phyloP scores from a whole-genome alignment of 768 basidiomycete species.

The Trametes sanguinea region DNA sequence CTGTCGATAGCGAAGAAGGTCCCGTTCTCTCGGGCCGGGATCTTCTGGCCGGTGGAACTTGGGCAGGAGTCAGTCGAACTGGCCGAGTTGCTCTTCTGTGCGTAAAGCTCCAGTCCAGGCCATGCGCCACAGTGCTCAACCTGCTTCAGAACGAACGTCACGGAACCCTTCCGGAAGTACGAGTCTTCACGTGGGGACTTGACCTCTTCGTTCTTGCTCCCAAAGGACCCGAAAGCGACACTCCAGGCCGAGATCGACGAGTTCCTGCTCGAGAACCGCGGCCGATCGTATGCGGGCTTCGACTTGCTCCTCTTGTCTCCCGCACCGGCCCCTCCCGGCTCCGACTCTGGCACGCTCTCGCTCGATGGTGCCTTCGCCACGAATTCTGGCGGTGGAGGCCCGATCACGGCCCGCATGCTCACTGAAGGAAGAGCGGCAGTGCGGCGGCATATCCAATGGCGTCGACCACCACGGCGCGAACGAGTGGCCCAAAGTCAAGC shows the following conservation, averaged over 20 bases:
- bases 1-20: slow-evolving; percentile 24
- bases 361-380: slow-evolving; percentile 63
- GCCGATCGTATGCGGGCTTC: slow-evolving; percentile 70
- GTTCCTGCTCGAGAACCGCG: slow-evolving; percentile 48
- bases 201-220: slow-evolving; percentile 65
- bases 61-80: slow-evolving; percentile 70
- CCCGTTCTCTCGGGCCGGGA: slow-evolving; percentile 76
- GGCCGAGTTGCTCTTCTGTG: slow-evolving; percentile 76
- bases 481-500: slow-evolving; percentile 74
- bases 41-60: slow-evolving; percentile 72
- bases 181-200: slow-evolving; percentile 68
- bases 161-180: slow-evolving; percentile 56
- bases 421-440: slow-evolving; percentile 45
- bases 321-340: neutral
- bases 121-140: slow-evolving; percentile 13
- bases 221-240: slow-evolving; percentile 43
- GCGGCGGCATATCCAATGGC: slow-evolving; percentile 75
- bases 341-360: slow-evolving; percentile 30
- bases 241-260: slow-evolving; percentile 52
- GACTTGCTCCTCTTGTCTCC: slow-evolving; percentile 72
- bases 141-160: slow-evolving; percentile 74
- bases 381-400: slow-evolving; percentile 71
- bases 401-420: slow-evolving; percentile 56
- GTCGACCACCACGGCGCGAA: slow-evolving; percentile 61
- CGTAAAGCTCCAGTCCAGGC: slow-evolving; percentile 32